Percentiles rank a stretch among this genome's conserved stretches.
These are phyloP conservation scores for Ceratocystis cubensis DNA, from an alignment of 2,329 filamentous ascomycete genomes.

Conservation along the genomic window DNA sequence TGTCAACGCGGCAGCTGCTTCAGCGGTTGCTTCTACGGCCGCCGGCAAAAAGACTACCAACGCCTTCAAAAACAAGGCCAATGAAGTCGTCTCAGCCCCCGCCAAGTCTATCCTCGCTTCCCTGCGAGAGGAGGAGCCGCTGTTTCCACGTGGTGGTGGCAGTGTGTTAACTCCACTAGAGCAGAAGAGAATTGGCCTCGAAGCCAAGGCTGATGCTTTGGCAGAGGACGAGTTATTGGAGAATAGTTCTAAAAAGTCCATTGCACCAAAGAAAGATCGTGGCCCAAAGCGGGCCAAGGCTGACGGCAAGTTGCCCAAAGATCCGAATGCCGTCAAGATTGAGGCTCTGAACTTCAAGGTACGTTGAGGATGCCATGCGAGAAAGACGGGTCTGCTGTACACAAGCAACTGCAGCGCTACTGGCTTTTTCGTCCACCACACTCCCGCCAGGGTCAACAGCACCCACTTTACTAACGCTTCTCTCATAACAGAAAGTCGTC, in stretches of 20 bases:
- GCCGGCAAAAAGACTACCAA: slow-evolving; percentile 25
- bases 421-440: not conserved
- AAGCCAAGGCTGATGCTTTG: slow-evolving; percentile 82
- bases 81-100: slow-evolving; percentile 27
- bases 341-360: slow-evolving; percentile 87
- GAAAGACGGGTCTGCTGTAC: not conserved
- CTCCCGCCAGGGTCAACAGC: not conserved
- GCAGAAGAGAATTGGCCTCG: slow-evolving; percentile 88
- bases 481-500: slow-evolving; percentile 52
- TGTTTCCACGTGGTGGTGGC: slow-evolving; percentile 86
- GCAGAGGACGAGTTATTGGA: slow-evolving; percentile 52
- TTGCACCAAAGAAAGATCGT: slow-evolving; percentile 19
- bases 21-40: slow-evolving; percentile 19
- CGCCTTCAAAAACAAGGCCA: slow-evolving; percentile 28
- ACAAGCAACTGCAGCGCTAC: not conserved
- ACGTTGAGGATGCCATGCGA: slow-evolving; percentile 24
- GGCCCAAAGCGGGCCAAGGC: slow-evolving; percentile 34
- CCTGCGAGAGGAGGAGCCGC: slow-evolving; percentile 65
- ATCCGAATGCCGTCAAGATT: slow-evolving; percentile 53
- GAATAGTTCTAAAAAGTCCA: slow-evolving; percentile 9
- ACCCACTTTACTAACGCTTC: not conserved
- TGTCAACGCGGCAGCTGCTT: slow-evolving; percentile 22
- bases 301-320: slow-evolving; percentile 33
- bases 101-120: slow-evolving; percentile 34
- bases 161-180: slow-evolving; percentile 86